Percentiles rank a stretch among this genome's conserved stretches.
Conservation (phyloP, 1,284 basidiomycete genomes). For the Moniliophthora roreri region DNA sequence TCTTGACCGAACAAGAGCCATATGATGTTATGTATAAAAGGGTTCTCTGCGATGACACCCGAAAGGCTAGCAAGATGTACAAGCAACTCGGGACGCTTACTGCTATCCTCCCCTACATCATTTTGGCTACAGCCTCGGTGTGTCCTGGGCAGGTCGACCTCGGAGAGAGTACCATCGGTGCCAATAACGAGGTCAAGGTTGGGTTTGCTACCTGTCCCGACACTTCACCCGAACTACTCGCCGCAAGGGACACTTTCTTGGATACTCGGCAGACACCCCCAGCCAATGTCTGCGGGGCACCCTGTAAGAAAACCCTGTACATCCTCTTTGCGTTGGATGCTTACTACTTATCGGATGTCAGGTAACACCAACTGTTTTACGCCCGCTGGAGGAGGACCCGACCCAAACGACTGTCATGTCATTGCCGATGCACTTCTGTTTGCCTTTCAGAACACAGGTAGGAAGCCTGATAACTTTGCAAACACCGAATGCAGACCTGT, state of each 20-base stretch:
- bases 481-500: neutral
- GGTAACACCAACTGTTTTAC: slow-evolving; percentile 43
- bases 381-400: slow-evolving; percentile 43
- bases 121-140: neutral
- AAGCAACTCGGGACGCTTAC: too few relatives aligned
- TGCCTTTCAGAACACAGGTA: slow-evolving; percentile 44
- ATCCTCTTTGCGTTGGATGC: neutral
- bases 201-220: slow-evolving; percentile 29
- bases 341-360: slow-evolving; percentile 17
- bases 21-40: too few relatives aligned
- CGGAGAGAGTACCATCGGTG: slow-evolving; percentile 31
- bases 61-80: too few relatives aligned
- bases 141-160: slow-evolving; percentile 9
- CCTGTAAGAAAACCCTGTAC: slow-evolving; percentile 29
- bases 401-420: slow-evolving; percentile 45
- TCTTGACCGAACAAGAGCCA: too few relatives aligned
- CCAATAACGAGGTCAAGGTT: slow-evolving; percentile 34
- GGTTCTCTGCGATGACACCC: too few relatives aligned
- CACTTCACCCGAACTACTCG: slow-evolving; percentile 6
- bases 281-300: slow-evolving; percentile 40
- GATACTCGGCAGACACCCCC: slow-evolving; percentile 19
- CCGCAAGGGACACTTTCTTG: too few relatives aligned
- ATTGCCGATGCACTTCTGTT: slow-evolving; percentile 48
- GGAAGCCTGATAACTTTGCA: slow-evolving; percentile 1
- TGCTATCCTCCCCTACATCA: too few relatives aligned